Percentiles rank a stretch among this genome's conserved stretches.
These are phyloP conservation scores for Jacaranda copaia DNA, from an alignment of 257 asterid species.

Conservation along the genomic window DNA sequence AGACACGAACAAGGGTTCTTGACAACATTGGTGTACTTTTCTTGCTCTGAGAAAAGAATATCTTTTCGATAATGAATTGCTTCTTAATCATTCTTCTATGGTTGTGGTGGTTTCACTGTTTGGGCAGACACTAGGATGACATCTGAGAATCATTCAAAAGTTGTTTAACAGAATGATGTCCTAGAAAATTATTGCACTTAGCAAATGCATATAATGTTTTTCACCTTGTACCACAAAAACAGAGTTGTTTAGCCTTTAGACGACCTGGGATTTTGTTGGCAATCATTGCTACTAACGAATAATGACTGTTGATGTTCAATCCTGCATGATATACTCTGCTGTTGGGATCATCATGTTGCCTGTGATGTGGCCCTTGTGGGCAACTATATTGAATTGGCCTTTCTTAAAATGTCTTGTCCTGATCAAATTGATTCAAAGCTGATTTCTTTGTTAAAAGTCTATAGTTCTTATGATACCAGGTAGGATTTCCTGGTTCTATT, in stretches of 20 bases:
- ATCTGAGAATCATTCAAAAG: neutral
- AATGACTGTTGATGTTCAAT: neutral
- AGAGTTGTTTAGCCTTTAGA: neutral
- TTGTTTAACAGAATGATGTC: neutral
- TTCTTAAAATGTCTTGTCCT: neutral
- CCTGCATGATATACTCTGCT: neutral
- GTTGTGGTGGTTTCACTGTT: too few relatives aligned
- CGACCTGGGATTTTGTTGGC: constrained; percentile 12
- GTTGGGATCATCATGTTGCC: constrained; percentile 25
- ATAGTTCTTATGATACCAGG: neutral
- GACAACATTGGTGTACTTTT: neutral
- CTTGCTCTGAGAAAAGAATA: neutral
- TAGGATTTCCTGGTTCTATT: neutral
- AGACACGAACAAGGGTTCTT: neutral
- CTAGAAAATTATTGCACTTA: neutral
- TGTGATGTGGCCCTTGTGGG: neutral
- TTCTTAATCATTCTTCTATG: too few relatives aligned
- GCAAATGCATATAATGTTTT: constrained; percentile 13
- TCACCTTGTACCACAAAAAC: neutral
- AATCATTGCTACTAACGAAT: neutral
- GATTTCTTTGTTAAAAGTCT: neutral
- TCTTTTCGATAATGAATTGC: neutral
- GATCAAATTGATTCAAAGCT: neutral
- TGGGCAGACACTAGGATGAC: constrained; percentile 1
- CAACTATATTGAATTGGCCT: neutral